A percentile compares a stretch with the other conserved stretches of the same genome.
Evolutionary conservation across 129 eudicot genomes (phyloP).

Genomic region (Erigeron canadensis): DNA sequence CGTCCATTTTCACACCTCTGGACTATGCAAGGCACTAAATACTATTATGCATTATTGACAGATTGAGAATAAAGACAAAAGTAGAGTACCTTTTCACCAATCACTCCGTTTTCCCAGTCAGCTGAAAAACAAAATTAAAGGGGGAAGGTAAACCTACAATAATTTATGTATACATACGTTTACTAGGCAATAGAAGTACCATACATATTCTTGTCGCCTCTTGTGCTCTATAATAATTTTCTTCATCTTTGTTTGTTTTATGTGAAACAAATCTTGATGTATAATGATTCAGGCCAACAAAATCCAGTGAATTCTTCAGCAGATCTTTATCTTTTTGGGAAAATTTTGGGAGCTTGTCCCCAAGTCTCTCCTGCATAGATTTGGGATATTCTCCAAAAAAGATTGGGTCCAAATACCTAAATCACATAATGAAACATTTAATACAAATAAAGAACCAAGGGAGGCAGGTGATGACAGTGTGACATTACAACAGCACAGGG

Average conservation of each 20-base stretch:
- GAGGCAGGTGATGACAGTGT: background rate
- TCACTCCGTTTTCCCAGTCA: slow-evolving; percentile 61
- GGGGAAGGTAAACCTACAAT: slow-evolving; percentile 11
- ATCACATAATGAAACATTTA: slow-evolving; percentile 1
- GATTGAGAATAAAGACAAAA: background rate
- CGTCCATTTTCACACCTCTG: slow-evolving; percentile 4
- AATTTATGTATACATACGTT: background rate
- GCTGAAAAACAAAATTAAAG: slow-evolving; percentile 36
- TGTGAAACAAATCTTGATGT: slow-evolving; percentile 64
- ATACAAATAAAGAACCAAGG: background rate
- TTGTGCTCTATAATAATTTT: slow-evolving; percentile 48
- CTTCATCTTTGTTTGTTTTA: slow-evolving; percentile 33
- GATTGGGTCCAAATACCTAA: slow-evolving; percentile 79
- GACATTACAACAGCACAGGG: slow-evolving; percentile 2
- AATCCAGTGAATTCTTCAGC: slow-evolving; percentile 58
- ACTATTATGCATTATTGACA: slow-evolving; percentile 3
- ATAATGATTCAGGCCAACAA: slow-evolving; percentile 73
- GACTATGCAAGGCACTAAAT: background rate
- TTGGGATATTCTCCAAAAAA: slow-evolving; percentile 73
- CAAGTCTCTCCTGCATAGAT: slow-evolving; percentile 63
- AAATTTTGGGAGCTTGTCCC: slow-evolving; percentile 59
- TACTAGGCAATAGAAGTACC: slow-evolving; percentile 14
- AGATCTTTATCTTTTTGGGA: slow-evolving; percentile 52
- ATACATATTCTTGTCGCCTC: slow-evolving; percentile 56
- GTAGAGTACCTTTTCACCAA: slow-evolving; percentile 62